Conservation (phyloP, 2,329 filamentous ascomycete genomes). For the Leptographium flavum region DNA sequence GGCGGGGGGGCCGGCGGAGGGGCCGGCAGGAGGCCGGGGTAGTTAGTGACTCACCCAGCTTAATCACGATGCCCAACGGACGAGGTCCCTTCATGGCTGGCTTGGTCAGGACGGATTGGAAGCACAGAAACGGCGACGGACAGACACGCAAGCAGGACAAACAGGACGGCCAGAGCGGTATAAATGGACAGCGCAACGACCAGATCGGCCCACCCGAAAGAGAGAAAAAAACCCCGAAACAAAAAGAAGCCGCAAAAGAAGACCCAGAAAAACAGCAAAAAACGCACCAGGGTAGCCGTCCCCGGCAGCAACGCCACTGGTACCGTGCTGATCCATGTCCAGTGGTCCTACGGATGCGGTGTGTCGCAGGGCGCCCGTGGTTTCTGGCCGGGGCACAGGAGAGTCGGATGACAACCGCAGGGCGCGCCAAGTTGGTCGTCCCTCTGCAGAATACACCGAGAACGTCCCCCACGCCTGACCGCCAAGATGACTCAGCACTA, state of each 20-base stretch:
- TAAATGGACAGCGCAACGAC: not conserved
- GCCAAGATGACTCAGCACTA: not conserved
- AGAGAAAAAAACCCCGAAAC: not conserved
- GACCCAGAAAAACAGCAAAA: not conserved
- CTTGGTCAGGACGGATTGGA: not conserved
- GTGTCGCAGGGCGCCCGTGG: not conserved
- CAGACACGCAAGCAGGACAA: not conserved
- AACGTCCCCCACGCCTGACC: too few relatives aligned
- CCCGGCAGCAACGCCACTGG: not conserved
- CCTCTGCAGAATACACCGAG: too few relatives aligned
- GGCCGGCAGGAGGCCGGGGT: too few relatives aligned
- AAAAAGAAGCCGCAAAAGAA: not conserved
- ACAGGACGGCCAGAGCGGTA: not conserved
- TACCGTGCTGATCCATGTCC: slow-evolving; percentile 2
- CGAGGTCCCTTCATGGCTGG: slow-evolving; percentile 51
- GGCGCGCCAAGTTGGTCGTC: not conserved
- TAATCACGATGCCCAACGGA: slow-evolving; percentile 68
- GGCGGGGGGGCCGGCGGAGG: too few relatives aligned
- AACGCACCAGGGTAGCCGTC: slow-evolving; percentile 1
- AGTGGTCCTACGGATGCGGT: too few relatives aligned
- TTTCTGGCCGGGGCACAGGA: not conserved
- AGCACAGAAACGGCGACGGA: too few relatives aligned
- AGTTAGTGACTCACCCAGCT: slow-evolving; percentile 67
- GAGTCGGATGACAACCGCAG: not conserved
- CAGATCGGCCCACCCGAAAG: not conserved